Evolutionary conservation across 768 basidiomycete genomes (phyloP).

Genomic region (Lepiota brunneoincarnata): DNA sequence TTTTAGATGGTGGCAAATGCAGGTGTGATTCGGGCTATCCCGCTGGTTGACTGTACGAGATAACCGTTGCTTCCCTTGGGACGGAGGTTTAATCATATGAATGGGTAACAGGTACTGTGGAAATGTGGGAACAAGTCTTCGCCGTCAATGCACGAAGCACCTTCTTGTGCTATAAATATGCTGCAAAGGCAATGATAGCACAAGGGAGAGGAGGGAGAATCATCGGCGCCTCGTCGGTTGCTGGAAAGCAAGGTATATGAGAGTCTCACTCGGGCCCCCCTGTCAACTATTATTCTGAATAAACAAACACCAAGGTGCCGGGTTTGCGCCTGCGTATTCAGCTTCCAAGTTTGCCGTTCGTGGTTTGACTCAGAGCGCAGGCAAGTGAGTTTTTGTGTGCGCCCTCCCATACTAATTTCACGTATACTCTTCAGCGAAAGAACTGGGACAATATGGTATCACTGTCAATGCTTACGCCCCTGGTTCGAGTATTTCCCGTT

Average conservation of each 20-base stretch:
- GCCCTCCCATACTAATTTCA: neutral
- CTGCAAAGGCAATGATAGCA: constrained; percentile 59
- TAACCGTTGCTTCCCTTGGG: neutral
- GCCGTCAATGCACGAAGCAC: constrained; percentile 55
- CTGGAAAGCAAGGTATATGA: constrained; percentile 25
- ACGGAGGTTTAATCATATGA: neutral
- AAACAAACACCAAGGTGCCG: neutral
- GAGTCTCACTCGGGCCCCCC: neutral
- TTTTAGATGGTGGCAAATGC: constrained; percentile 14
- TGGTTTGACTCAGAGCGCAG: constrained; percentile 36
- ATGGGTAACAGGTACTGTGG: constrained; percentile 24
- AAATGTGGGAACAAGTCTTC: constrained; percentile 39
- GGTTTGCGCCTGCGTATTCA: constrained; percentile 23
- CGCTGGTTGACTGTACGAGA: constrained; percentile 1
- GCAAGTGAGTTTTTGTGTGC: constrained; percentile 23
- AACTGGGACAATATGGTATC: constrained; percentile 35
- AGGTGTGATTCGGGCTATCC: neutral
- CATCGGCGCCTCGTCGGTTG: constrained; percentile 39
- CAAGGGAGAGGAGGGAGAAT: constrained; percentile 54
- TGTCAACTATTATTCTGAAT: neutral
- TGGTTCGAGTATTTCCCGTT: constrained; percentile 16
- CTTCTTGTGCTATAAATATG: constrained; percentile 64
- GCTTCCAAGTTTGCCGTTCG: constrained; percentile 39
- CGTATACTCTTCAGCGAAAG: constrained; percentile 25
- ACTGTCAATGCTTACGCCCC: constrained; percentile 44